Evolutionary conservation across 768 basidiomycete species (phyloP), one percentile per base, ranked within the genome.

Genomic region (Termitomyces sp.): DNA sequence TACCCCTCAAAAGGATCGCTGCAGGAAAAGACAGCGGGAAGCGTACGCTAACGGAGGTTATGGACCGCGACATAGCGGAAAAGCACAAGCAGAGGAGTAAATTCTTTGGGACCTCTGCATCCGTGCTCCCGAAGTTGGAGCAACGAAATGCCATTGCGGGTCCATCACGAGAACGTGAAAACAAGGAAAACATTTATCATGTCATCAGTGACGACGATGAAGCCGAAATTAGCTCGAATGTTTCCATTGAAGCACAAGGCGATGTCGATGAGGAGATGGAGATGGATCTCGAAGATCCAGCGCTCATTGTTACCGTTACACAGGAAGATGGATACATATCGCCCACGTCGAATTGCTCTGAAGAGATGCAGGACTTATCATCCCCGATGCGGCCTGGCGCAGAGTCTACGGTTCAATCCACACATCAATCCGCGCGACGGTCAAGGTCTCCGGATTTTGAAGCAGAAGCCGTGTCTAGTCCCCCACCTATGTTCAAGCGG

Each of bases 291-390:
- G 72, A 78, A n/a, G 73, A 81, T 57, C 71, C 74, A 8, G 71
- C 75, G 31, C 56, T 54, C 68, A 59, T 76, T 45, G 76, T 82
- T 51, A 65, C 62, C 10, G 82, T 90, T 16, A 75, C 77, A 65
- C 90, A 90, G 71, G 91, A 92, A 66, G 89, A 89, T 59, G 90
- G 91, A 16, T 93, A 92, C 69, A 76, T 89, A 53, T 90, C 90
- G n/a, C 90, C 89, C 16, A 72, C 81, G 9, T 72, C 80, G 46
- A 83, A 83, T 23, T 74, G 77, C 61, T 78, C 77, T 49, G 75
- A 75, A 59, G 85, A 85, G 37, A 78, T 78, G 25, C 82, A 88
- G 57, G 84, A 85, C 9, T 63, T 91, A 29, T 89, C 87, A 46
- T 90, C 89, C 11, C 89, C 89, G 23, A 59, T 75, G 40, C 74